These are phyloP conservation scores for Leersia perrieri DNA, from an alignment of 176 grass and related monocot genomes.

Conservation along the genomic window DNA sequence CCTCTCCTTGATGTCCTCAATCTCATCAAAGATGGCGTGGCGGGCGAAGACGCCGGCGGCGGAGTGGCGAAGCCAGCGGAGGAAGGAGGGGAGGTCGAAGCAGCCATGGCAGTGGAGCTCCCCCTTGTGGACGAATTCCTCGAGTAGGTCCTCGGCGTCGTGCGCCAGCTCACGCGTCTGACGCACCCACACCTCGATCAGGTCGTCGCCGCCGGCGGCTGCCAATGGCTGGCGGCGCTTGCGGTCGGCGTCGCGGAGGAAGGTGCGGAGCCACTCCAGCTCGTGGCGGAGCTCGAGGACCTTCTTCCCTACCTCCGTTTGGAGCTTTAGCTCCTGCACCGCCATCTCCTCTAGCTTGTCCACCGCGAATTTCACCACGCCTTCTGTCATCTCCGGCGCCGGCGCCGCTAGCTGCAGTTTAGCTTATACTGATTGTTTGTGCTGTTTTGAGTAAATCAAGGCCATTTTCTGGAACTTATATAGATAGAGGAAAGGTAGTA, in stretches of 20 bases:
- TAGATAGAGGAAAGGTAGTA: neutral
- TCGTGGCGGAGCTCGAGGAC: neutral
- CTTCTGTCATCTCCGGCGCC: neutral
- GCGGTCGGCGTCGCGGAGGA: slow-evolving; percentile 5
- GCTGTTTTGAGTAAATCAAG: too few species aligned
- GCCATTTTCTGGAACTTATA: neutral
- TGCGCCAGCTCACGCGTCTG: slow-evolving; percentile 15
- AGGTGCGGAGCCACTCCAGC: slow-evolving; percentile 3
- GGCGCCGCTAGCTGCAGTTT: neutral
- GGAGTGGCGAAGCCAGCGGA: slow-evolving; percentile 2
- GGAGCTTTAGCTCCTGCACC: slow-evolving; percentile 1
- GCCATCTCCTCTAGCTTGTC: slow-evolving; percentile 19
- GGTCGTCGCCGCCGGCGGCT: neutral
- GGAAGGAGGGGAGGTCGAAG: slow-evolving; percentile 18
- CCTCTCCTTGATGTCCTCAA: neutral
- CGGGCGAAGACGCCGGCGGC: neutral
- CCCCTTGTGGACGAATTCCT: slow-evolving; percentile 4
- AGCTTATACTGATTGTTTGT: too few species aligned
- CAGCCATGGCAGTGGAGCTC: slow-evolving; percentile 15
- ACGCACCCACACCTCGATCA: slow-evolving; percentile 9
- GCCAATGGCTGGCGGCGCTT: neutral
- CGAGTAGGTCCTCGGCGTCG: slow-evolving; percentile 15
- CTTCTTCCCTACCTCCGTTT: slow-evolving; percentile 22
- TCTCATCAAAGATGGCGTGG: neutral
- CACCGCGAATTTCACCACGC: slow-evolving; percentile 9